A percentile compares a stretch with the other conserved stretches of the same genome.
These are phyloP conservation scores for Dryadomyces quercus-mongolicae DNA, from an alignment of 2,329 filamentous ascomycete genomes.

Conservation along the genomic window DNA sequence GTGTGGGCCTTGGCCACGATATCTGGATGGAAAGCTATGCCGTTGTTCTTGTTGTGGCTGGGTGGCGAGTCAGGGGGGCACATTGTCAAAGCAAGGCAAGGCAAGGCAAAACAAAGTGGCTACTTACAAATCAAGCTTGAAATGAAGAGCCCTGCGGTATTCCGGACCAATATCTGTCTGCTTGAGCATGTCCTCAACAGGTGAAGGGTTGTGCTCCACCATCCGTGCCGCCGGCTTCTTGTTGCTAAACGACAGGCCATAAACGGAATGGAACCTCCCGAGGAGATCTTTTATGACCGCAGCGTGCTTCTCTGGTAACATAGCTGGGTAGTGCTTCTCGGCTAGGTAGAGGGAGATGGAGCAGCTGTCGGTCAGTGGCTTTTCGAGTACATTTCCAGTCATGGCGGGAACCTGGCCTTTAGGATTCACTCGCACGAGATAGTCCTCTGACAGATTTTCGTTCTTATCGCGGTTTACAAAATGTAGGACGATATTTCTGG, in stretches of 20 bases:
- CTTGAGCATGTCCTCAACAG: neutral
- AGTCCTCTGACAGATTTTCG: neutral
- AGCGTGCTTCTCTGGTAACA: neutral
- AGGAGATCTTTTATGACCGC: neutral
- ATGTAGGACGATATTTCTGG: neutral
- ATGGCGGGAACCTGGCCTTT: conserved; percentile 2
- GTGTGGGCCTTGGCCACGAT: neutral
- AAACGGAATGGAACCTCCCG: neutral
- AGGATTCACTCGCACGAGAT: conserved; percentile 8
- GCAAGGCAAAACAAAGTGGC: no score
- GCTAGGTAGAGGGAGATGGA: neutral
- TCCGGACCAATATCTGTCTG: neutral
- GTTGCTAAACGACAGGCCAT: neutral
- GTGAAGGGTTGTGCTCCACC: neutral
- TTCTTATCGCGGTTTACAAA: neutral
- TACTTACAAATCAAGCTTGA: neutral
- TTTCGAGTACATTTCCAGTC: neutral
- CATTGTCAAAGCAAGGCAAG: no score
- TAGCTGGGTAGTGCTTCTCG: neutral
- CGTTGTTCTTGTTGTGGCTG: neutral
- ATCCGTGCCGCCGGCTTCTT: neutral
- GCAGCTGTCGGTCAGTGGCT: conserved; percentile 1
- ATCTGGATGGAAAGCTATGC: neutral
- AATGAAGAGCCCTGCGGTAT: neutral
- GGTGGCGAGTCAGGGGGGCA: neutral